Evolutionary conservation across 257 asterid species (phyloP).

Genomic region (Perilla frutescens): DNA sequence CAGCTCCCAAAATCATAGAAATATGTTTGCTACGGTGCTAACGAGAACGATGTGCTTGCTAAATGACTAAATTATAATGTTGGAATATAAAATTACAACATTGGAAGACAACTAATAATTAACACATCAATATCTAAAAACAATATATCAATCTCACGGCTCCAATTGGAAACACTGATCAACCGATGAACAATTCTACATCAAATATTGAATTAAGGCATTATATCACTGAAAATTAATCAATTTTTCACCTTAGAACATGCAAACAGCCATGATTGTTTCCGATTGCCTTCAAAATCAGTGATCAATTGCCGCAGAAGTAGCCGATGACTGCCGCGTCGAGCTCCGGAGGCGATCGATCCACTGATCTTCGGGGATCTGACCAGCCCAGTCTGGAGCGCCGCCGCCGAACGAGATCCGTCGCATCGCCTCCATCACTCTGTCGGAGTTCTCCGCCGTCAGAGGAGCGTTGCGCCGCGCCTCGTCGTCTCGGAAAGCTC

Average conservation of each 20-base stretch:
- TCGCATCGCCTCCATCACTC: slow-evolving; percentile 89
- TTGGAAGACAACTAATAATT: no score
- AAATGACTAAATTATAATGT: no score
- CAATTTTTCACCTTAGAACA: background rate
- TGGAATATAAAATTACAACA: no score
- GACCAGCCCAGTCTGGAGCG: slow-evolving; percentile 77
- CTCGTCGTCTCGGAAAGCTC: slow-evolving; percentile 80
- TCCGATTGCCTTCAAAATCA: slow-evolving; percentile 8
- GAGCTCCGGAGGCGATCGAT: slow-evolving; percentile 54
- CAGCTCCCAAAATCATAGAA: no score
- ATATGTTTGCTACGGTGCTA: no score
- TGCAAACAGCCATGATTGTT: background rate
- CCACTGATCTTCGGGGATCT: slow-evolving; percentile 79
- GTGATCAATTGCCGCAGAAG: slow-evolving; percentile 20
- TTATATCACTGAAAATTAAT: background rate
- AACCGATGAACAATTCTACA: background rate
- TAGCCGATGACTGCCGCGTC: slow-evolving; percentile 43
- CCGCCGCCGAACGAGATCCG: slow-evolving; percentile 65
- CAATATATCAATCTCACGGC: no score
- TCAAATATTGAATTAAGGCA: background rate
- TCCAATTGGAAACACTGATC: background rate
- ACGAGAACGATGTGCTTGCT: no score
- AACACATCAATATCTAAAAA: no score
- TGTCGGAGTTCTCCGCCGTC: slow-evolving; percentile 66
- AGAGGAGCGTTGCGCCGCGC: slow-evolving; percentile 77